These are phyloP conservation scores for Colletotrichum sp. DNA, from an alignment of 2,329 filamentous ascomycete species.

Conservation along the genomic window DNA sequence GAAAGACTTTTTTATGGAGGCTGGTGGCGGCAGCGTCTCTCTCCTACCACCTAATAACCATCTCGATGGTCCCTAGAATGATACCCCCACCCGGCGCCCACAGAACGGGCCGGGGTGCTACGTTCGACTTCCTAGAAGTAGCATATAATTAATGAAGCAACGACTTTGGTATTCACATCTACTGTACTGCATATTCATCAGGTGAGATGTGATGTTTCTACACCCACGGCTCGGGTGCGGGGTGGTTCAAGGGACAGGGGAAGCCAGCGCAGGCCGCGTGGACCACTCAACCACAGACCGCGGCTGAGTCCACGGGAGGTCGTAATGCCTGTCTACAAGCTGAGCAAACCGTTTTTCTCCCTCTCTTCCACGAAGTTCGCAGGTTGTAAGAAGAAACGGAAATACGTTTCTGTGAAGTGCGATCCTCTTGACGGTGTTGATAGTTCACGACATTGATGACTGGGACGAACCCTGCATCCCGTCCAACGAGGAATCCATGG, in stretches of 20 bases:
- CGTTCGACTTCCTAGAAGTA: slow-evolving; percentile 6
- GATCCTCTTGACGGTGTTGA: no score
- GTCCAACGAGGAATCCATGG: background rate
- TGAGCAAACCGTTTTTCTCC: background rate
- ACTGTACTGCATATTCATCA: accelerated
- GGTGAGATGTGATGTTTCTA: background rate
- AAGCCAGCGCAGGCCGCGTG: background rate
- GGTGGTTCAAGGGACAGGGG: background rate
- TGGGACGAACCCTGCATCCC: background rate
- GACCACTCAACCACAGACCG: background rate
- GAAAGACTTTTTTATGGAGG: background rate
- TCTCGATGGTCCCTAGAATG: slow-evolving; percentile 10
- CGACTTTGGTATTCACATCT: background rate
- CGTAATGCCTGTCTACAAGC: background rate
- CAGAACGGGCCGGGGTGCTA: slow-evolving; percentile 12
- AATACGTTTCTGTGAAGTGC: background rate
- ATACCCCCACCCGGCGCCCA: slow-evolving; percentile 16
- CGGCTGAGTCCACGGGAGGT: background rate
- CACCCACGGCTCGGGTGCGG: background rate
- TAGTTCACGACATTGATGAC: background rate
- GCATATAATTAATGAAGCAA: slow-evolving; percentile 20
- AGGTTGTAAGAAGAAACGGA: background rate
- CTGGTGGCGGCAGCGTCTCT: background rate
- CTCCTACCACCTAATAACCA: background rate
- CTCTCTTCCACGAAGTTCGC: no score